Evolutionary conservation across 1,139 yeast genomes (phyloP).

Genomic region (Hemisphaericaspora subhashii): DNA sequence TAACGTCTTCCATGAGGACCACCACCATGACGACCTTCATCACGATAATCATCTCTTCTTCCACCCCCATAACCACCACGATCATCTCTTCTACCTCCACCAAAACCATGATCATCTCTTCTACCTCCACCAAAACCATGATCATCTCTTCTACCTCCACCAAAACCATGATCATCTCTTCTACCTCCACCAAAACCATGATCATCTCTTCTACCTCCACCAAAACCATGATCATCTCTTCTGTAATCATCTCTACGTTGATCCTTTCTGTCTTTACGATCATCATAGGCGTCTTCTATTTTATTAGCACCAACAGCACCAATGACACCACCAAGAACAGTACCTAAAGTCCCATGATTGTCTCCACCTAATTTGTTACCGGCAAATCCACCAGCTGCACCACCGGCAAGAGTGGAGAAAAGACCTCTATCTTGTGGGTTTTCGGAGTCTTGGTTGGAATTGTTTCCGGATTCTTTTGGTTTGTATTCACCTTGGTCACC

Average conservation of each 20-base stretch:
- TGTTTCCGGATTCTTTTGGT: constrained; percentile 18
- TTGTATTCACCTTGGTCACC: constrained; percentile 45
- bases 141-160: constrained; percentile 10
- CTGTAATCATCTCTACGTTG: constrained; percentile 16
- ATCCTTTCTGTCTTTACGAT: constrained; percentile 11
- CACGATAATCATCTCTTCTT: constrained; percentile 16
- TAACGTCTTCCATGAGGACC: too few relatives aligned
- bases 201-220: constrained; percentile 17
- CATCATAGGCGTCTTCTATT: constrained; percentile 42
- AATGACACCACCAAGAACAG: constrained; percentile 57
- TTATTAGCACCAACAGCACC: constrained; percentile 64
- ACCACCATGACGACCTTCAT: constrained; percentile 18
- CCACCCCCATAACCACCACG: constrained; percentile 13
- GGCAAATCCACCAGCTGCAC: constrained; percentile 58
- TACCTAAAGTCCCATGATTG: constrained; percentile 51
- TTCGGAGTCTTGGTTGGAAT: constrained; percentile 5
- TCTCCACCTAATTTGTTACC: constrained; percentile 40
- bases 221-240: constrained; percentile 12
- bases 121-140: constrained; percentile 14
- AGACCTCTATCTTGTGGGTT: constrained; percentile 52
- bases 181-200: constrained; percentile 11
- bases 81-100: constrained; percentile 9
- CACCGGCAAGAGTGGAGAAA: constrained; percentile 56
- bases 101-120: constrained; percentile 12
- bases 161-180: constrained; percentile 10